Evolutionary conservation across 805 yeast species (phyloP).

Genomic region (Yamadazyma philogaea): DNA sequence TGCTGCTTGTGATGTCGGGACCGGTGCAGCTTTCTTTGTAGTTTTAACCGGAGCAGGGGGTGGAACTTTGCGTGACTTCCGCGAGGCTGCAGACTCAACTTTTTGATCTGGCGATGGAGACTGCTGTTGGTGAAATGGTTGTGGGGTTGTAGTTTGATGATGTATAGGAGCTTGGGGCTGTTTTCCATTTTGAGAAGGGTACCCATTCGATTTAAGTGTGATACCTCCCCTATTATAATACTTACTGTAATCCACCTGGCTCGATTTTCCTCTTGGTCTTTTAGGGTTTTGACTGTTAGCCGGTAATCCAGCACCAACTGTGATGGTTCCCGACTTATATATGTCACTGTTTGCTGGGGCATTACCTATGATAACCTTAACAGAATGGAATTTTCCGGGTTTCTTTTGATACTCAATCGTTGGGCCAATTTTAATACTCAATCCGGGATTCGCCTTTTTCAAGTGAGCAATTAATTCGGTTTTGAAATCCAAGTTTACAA

Average conservation of each 20-base stretch:
- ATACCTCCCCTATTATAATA: conserved; percentile 35
- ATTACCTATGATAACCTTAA: conserved; percentile 63
- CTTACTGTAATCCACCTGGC: conserved; percentile 41
- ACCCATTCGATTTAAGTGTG: conserved; percentile 16
- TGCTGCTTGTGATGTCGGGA: conserved; percentile 9
- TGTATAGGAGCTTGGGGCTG: conserved; percentile 11
- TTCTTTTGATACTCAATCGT: conserved; percentile 84
- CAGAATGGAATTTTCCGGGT: conserved; percentile 76
- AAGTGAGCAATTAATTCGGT: conserved; percentile 82
- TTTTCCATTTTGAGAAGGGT: conserved; percentile 17
- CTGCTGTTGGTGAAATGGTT: conserved; percentile 16
- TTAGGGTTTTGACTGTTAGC: conserved; percentile 66
- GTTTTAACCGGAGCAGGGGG: conserved; percentile 10
- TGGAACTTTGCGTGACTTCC: conserved; percentile 19
- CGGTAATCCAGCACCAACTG: conserved; percentile 76
- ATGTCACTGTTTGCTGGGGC: conserved; percentile 61
- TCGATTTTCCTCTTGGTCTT: conserved; percentile 61
- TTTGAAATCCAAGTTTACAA: conserved; percentile 78
- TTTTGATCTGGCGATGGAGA: conserved; percentile 20
- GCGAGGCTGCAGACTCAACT: conserved; percentile 2
- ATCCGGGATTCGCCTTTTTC: conserved; percentile 54
- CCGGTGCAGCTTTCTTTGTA: conserved; percentile 15
- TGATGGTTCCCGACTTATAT: conserved; percentile 86
- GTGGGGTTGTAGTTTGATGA: conserved; percentile 22
- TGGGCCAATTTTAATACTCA: conserved; percentile 65